Base-by-base conservation (phyloP, 2,329 filamentous ascomycete genomes). In the Chrysoporthe cubensis region DNA sequence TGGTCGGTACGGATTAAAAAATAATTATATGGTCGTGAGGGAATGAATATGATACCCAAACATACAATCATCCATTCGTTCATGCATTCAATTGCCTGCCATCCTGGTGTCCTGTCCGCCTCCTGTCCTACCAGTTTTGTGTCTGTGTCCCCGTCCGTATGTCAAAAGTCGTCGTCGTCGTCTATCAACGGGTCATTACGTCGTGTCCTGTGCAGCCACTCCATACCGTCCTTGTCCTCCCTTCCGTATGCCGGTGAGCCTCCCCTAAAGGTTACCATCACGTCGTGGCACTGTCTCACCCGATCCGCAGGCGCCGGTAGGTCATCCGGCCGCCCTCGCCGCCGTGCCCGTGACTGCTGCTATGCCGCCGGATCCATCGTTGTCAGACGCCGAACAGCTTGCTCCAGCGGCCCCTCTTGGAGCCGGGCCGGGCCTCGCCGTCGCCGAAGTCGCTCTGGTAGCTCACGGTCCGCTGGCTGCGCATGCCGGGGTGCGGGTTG, bases 331-430 rank as follows among this genome's bases (percentile, higher is more conserved):
- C 26, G 26, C 26, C 26, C 26, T 26, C 2, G 26, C 26, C 26
- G 26, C 26, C 26, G 37, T 40, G 37, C 37, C 9, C 37, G 37
- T 40, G 6, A 40, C 37, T 40, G 37, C 37, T 11, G 34, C 14
- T 26, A 7, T 14, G 42, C 26, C 26, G 59, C 59, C 26, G 18
- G n/a, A 43, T 32, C 42, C 37, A 34, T 26, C 59, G 42, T 32
- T 34, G 65, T 63, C 59, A 69, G 13, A 67, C 52, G 5, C 68
- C 68, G 37, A 69, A 69, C 37, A 69, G 60, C 34, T 66, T 57
- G 40, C 68, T 69, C 40, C 67, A 67, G 16, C 68, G 65, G 16
- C 68, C 65, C 52, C 66, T 67, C 65, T 69, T 69, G n/a, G 62
- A 64, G 26, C 62, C 52, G 11, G 62, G 62, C 3, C 62, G 37